A percentile compares a stretch with the other conserved stretches of the same genome.
Evolutionary conservation across 2,329 filamentous ascomycete genomes (phyloP).

Genomic region (Monilinia aucupariae): DNA sequence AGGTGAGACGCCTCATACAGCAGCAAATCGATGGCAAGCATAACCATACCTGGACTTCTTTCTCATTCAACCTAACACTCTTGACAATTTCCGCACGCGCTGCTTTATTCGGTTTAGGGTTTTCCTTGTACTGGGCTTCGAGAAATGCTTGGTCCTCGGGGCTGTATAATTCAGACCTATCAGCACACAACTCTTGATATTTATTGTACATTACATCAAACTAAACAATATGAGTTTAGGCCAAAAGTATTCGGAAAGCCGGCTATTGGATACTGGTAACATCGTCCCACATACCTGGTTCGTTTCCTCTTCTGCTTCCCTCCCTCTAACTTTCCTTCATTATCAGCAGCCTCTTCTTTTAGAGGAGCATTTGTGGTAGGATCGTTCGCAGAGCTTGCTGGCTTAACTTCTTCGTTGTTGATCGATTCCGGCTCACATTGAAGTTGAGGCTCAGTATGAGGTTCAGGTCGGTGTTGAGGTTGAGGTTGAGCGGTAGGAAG

Average conservation of each 20-base stretch:
- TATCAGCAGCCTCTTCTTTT: constrained; percentile 27
- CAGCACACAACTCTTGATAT: neutral
- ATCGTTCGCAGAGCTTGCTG: constrained; percentile 23
- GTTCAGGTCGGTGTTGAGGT: neutral
- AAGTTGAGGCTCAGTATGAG: neutral
- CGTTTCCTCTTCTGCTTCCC: constrained; percentile 50
- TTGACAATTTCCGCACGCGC: constrained; percentile 78
- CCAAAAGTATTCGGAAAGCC: neutral
- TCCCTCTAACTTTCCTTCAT: constrained; percentile 35
- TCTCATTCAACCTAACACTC: constrained; percentile 78
- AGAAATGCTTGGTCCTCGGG: constrained; percentile 84
- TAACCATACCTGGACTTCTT: constrained; percentile 83
- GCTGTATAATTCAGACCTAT: constrained; percentile 42
- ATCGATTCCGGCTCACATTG: constrained; percentile 18
- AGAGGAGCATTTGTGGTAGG: constrained; percentile 18
- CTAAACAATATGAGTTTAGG: neutral
- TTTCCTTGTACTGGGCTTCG: constrained; percentile 76
- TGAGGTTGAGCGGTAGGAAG: constrained; percentile 16
- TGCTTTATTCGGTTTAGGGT: constrained; percentile 87
- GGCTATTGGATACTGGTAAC: neutral
- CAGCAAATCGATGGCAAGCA: constrained; percentile 34
- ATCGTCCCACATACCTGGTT: constrained; percentile 48
- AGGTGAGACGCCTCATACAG: constrained; percentile 19
- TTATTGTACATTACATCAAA: neutral
- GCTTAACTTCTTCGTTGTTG: constrained; percentile 22